Base-by-base conservation (phyloP, 208 protist genomes). In the Acanthamoeba rhysodes region DNA sequence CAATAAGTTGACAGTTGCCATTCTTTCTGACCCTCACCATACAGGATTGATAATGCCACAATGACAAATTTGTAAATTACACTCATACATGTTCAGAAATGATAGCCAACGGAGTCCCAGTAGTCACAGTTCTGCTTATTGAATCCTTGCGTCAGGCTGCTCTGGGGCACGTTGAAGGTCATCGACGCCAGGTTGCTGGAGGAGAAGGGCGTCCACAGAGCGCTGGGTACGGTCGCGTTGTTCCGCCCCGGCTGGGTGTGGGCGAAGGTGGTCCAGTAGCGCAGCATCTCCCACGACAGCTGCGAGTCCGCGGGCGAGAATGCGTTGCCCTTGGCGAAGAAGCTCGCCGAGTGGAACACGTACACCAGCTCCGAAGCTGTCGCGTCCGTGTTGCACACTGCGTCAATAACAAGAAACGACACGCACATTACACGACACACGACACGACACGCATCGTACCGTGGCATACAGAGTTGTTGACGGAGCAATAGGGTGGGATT, bases 191-290 rank as follows among this genome's bases (percentile, higher is more conserved):
- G 76, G 76, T 29, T 85, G 76, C 24, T 32, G 22, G 45, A 27
- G 24, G 76, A 62, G 76, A 85, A 85, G 22, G 76, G 48, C 37
- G 76, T 34, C 76, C 76, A 85, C 45, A 29, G 45, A 9, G 0
- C 68, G 64, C 5, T 20, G 68, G n/a, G 10, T 24, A 1, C 18
- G 9, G 5, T 20, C 20, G 9, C n/a, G 0, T 10, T 22, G 74
- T 84, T 84, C 41, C 76, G 16, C 5, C 41, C 76, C 27, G 76
- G 4, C 76, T 85, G 76, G 45, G 22, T n/a, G 48, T 85, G 76
- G 22, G 76, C 76, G n/a, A 85, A 85, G 34, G 76, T 32, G 7
- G 76, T 59, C 76, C 76, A 85, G n/a, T 85, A 59, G 76, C 45
- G 9, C 22, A 85, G 48, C 76, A 85, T 50, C 4, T 85, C 45